Percentiles rank a stretch among this genome's conserved stretches.
Conservation (phyloP, 371 early-diverging fungal species). For the Rhizopus arrhizus region DNA sequence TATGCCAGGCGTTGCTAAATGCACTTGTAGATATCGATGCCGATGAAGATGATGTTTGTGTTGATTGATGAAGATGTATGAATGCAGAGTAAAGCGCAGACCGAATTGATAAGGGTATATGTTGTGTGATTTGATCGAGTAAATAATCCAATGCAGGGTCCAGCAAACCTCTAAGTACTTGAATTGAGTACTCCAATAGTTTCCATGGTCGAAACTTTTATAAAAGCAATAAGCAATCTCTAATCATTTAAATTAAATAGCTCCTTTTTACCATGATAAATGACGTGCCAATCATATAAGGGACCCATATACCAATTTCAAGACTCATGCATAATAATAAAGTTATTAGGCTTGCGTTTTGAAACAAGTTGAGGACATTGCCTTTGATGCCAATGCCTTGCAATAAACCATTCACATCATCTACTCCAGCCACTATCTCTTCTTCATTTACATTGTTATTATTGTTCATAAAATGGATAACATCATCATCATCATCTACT, state of each 20-base stretch:
- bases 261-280: constrained; percentile 30
- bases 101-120: neutral
- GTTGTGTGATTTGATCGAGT: neutral
- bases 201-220: neutral
- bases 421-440: constrained; percentile 55
- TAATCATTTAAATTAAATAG: constrained; percentile 38
- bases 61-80: neutral
- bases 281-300: constrained; percentile 70
- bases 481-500: constrained; percentile 25
- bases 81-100: neutral
- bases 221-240: neutral
- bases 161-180: constrained; percentile 44
- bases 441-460: constrained; percentile 21
- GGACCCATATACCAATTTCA: constrained; percentile 73
- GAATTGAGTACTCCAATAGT: constrained; percentile 4
- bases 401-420: constrained; percentile 79
- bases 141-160: constrained; percentile 13
- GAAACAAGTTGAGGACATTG: constrained; percentile 69
- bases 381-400: constrained; percentile 91
- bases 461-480: neutral
- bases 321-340: constrained; percentile 73
- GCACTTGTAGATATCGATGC: neutral
- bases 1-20: constrained; percentile 3
- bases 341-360: constrained; percentile 79
- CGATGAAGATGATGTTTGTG: neutral